A percentile compares a stretch with the other conserved stretches of the same genome.
phyloP scores from a whole-genome alignment of 2,329 filamentous ascomycete species.

The Diaporthe batatas region DNA sequence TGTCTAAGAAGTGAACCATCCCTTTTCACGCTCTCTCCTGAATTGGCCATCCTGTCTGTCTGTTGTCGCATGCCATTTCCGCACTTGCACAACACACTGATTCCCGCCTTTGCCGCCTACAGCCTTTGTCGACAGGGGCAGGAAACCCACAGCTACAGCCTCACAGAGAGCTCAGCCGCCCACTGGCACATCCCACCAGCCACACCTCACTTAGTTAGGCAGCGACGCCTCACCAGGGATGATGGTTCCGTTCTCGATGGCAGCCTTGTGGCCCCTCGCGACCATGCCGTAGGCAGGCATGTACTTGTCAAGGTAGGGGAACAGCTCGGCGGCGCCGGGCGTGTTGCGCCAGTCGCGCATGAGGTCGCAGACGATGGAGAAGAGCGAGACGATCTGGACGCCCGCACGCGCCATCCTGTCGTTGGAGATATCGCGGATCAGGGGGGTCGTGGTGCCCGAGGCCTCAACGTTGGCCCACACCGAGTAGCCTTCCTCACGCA shows the following conservation, averaged over 20 bases:
- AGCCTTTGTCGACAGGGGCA: neutral
- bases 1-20: slow-evolving; percentile 3
- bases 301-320: slow-evolving; percentile 75
- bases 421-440: slow-evolving; percentile 75
- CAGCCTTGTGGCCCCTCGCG: slow-evolving; percentile 71
- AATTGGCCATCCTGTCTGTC: neutral
- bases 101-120: neutral
- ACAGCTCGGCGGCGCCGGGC: slow-evolving; percentile 66
- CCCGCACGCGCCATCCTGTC: slow-evolving; percentile 76
- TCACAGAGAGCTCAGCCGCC: neutral
- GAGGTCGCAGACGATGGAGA: slow-evolving; percentile 74
- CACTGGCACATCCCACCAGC: neutral
- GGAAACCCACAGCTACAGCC: neutral
- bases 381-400: slow-evolving; percentile 73
- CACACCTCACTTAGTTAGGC: slow-evolving; percentile 38
- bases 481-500: slow-evolving; percentile 77
- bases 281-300: slow-evolving; percentile 75
- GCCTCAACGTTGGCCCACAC: slow-evolving; percentile 82
- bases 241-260: slow-evolving; percentile 71
- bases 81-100: neutral
- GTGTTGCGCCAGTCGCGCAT: slow-evolving; percentile 78
- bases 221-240: slow-evolving; percentile 63
- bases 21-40: neutral
- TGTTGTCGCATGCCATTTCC: neutral
- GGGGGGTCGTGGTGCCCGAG: slow-evolving; percentile 73